Base-by-base conservation (phyloP, 176 grass and related monocot genomes). In the Carex pumila region DNA sequence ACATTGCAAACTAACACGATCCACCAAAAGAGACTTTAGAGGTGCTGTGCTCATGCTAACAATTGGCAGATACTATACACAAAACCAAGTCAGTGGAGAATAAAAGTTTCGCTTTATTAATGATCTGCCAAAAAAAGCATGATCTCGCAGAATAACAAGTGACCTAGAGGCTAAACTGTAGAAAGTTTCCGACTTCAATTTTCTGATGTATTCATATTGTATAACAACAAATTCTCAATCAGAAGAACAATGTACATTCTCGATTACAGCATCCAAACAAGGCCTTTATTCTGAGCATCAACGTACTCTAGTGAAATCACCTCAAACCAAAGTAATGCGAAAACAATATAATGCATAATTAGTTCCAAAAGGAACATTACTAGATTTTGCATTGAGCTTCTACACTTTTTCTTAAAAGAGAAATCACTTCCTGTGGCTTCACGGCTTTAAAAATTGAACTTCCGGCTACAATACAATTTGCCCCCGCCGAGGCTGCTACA, bases 381-480 rank as follows among this genome's bases (percentile, higher is more conserved):
- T 59, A 95, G 83, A 8, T 85, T 83, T 89, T 85, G 56, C 71
- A 73, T 75, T 85, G 93, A 87, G 91, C 86, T 64, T 17, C 86
- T 0, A 99, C 87, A 29, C 93, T 95, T 86, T 88, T 94, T 47
- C 93, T 90, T 71, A 99, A 85, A 73, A 86, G 80, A 12, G 80
- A 93, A 83, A 99, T 99, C 66, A 94, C 91, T 65, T 88, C 49
- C 30, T 84, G 91, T 29, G 96, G 93, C 32, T 93, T 87, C 3
- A 90, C 9, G 15, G 88, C 91, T 19, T 91, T 88, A 84, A 99
- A 99, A 64, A 99, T 75, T 9, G 96, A 99, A 84, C 96, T 99
- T 53, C 96, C 96, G 13, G 96, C 96, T 6, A 99, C 96, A n/a
- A 99, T 95, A 81, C 91, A 95, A 62, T 99, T 99, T 78, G 96